A percentile compares a stretch with the other conserved stretches of the same genome.
phyloP scores from a whole-genome alignment of 2,329 filamentous ascomycete species.

The Chaetomiaceae sp. region DNA sequence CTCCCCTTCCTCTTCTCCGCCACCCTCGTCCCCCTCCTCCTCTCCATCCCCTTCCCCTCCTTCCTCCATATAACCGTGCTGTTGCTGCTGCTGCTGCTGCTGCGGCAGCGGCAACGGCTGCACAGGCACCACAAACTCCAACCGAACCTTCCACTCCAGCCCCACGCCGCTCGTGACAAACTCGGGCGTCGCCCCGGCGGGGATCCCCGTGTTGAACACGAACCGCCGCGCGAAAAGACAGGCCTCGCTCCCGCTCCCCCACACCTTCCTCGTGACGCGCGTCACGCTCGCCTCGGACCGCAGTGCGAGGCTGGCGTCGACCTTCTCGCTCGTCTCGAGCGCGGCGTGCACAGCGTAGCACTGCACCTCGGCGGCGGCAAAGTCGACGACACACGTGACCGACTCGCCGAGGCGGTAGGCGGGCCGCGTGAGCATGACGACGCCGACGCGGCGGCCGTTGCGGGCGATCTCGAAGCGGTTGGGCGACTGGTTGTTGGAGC shows the following conservation, averaged over 20 bases:
- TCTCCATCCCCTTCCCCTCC: constrained; percentile 25
- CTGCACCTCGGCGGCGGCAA: constrained; percentile 68
- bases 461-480: constrained; percentile 95
- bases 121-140: constrained; percentile 86
- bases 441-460: constrained; percentile 84
- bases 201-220: constrained; percentile 79
- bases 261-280: constrained; percentile 76
- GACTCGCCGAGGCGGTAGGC: constrained; percentile 87
- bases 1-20: not conserved
- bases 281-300: constrained; percentile 82
- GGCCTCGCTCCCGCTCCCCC: constrained; percentile 74
- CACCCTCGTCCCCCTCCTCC: constrained; percentile 14
- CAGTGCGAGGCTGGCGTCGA: constrained; percentile 75
- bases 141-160: constrained; percentile 80
- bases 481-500: constrained; percentile 54
- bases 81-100: constrained; percentile 20
- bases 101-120: constrained; percentile 29
- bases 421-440: constrained; percentile 82
- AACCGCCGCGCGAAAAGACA: constrained; percentile 75
- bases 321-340: constrained; percentile 80
- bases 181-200: constrained; percentile 77
- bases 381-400: constrained; percentile 79
- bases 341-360: constrained; percentile 82
- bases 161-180: constrained; percentile 87
- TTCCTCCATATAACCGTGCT: constrained; percentile 29